These are phyloP conservation scores for Fusarium sp. DNA, from an alignment of 2,329 filamentous ascomycete genomes.

Conservation along the genomic window DNA sequence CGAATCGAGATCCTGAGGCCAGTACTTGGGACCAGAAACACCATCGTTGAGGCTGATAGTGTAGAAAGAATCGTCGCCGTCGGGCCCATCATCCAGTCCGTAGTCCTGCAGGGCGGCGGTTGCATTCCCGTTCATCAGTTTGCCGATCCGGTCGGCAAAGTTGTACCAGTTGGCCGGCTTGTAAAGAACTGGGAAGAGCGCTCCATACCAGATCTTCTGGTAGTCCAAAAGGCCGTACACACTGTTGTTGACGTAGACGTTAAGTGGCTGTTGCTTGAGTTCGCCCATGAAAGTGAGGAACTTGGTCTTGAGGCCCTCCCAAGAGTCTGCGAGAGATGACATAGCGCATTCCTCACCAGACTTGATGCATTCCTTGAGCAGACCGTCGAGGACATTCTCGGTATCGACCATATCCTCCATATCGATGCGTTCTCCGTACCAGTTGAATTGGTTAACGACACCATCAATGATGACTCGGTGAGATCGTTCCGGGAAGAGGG, in stretches of 20 bases:
- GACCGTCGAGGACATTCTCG: conserved; percentile 46
- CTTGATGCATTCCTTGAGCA: conserved; percentile 51
- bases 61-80: conserved; percentile 41
- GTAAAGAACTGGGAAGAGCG: conserved; percentile 55
- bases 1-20: conserved; percentile 48
- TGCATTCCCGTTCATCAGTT: conserved; percentile 54
- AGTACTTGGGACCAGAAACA: conserved; percentile 34
- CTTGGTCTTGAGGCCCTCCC: conserved; percentile 48
- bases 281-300: conserved; percentile 48
- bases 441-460: conserved; percentile 49
- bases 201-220: conserved; percentile 49
- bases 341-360: conserved; percentile 61
- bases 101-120: conserved; percentile 53
- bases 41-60: conserved; percentile 46
- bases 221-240: conserved; percentile 54
- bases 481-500: conserved; percentile 50
- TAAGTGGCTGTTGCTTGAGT: conserved; percentile 53
- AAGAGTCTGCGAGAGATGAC: conserved; percentile 50
- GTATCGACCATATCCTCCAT: conserved; percentile 46
- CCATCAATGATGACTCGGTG: conserved; percentile 52
- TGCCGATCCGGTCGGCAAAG: conserved; percentile 50
- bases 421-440: conserved; percentile 45
- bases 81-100: conserved; percentile 30
- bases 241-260: conserved; percentile 56
- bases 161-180: conserved; percentile 51